Base-by-base conservation (phyloP, 371 early-diverging fungal species). In the Saksenaea vasiformis region DNA sequence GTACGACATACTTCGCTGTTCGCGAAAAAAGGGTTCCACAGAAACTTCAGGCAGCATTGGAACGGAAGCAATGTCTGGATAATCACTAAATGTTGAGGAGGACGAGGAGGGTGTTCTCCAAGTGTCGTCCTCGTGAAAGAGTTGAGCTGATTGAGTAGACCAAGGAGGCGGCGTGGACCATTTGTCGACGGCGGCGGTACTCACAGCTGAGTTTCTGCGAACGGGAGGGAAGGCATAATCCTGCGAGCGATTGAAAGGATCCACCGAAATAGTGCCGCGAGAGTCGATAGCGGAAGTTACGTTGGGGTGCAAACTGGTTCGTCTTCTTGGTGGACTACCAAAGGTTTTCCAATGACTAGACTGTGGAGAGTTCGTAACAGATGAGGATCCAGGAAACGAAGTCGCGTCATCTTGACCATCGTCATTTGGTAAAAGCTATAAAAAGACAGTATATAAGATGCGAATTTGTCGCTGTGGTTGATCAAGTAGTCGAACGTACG, bases 1-100 rank as follows among this genome's bases (percentile, higher is more conserved):
- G 47, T 67, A 80, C 2, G 78, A 80, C 71, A 77, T 70, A 28
- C 78, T 77, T 26, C 81, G 56, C 24, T 80, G 71, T 44, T 76
- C 70, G 17, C 77, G 62, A 39, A 64, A 76, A 27, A 67, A 60
- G 5, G 78, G 76, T 56, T 72, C 73, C 19, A 64, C 64, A 0
- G 76, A 76, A 17, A 74, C 72, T 51, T 73, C 76, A 10, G 79
- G 74, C 34, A 78, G 27, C 74, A 74, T 76, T 34, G 79, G 74
- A 5, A 70, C 69, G 7, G 77, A 70, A 5, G 71, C 74, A 51
- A 74, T 74, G 62, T 73, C 74, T 14, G 71, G 71, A 47, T 74
- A 68, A 38, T 68, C 69, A 10, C 47, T 51, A 19, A 66, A 47
- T 1, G 56, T 53, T 22, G 69, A 58, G 4, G 58, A 43, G 13